A percentile compares a stretch with the other conserved stretches of the same genome.
phyloP scores from a whole-genome alignment of 129 eudicot genomes.

The Saussurea involucrata region DNA sequence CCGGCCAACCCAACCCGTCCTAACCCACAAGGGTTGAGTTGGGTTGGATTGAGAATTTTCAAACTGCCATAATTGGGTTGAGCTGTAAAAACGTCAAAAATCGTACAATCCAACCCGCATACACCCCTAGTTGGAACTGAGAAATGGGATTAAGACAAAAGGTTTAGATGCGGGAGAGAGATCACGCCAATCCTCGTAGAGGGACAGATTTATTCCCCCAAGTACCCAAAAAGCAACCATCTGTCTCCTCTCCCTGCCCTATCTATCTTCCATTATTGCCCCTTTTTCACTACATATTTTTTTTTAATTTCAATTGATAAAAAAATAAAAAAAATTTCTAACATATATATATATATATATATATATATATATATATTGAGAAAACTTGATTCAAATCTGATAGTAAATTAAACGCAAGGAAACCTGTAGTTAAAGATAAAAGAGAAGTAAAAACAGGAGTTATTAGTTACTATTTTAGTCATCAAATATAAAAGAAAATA shows the following conservation, averaged over 20 bases:
- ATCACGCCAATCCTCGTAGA: slow-evolving; percentile 42
- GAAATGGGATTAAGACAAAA: slow-evolving; percentile 40
- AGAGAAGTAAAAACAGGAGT: neutral
- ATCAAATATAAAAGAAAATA: neutral
- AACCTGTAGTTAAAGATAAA: neutral
- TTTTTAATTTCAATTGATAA: neutral
- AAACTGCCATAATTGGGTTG: too few species aligned
- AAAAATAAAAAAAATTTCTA: neutral
- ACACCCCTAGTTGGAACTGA: slow-evolving; percentile 44
- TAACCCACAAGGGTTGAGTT: too few species aligned
- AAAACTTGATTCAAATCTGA: too few species aligned
- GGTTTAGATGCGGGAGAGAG: slow-evolving; percentile 19
- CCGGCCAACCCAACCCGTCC: too few species aligned
- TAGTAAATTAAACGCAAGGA: neutral
- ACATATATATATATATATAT: too few species aligned
- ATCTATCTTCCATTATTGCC: slow-evolving; percentile 32
- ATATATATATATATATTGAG: too few species aligned
- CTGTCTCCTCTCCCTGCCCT: slow-evolving; percentile 36
- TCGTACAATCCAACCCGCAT: too few species aligned
- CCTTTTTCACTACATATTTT: slow-evolving; percentile 10
- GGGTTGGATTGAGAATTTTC: too few species aligned
- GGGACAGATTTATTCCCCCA: slow-evolving; percentile 37
- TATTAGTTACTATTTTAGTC: neutral
- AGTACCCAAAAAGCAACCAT: slow-evolving; percentile 38
- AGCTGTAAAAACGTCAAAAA: too few species aligned